Evolutionary conservation across 1,139 yeast genomes (phyloP).

Genomic region (Zygosaccharomyces sapae): DNA sequence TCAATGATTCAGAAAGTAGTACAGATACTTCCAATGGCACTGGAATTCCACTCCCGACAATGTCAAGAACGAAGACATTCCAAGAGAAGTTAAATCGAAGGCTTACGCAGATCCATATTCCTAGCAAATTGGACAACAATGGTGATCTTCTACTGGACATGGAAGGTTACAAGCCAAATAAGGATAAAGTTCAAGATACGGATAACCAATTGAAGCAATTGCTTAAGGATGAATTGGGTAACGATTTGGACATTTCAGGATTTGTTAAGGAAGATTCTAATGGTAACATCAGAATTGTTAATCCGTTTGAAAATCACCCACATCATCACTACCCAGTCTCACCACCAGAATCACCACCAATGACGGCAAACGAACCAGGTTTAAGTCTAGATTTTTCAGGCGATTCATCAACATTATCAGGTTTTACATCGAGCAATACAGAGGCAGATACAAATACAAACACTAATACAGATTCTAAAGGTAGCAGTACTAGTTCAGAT

Average conservation of each 20-base stretch:
- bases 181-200: constrained; percentile 63
- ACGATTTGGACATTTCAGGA: constrained; percentile 46
- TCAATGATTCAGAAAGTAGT: constrained; percentile 16
- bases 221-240: constrained; percentile 64
- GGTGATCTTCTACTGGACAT: constrained; percentile 91
- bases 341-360: constrained; percentile 28
- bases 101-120: constrained; percentile 69
- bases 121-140: constrained; percentile 80
- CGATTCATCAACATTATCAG: constrained; percentile 16
- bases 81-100: constrained; percentile 59
- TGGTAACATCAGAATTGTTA: constrained; percentile 66
- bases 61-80: constrained; percentile 29
- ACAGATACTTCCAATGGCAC: constrained; percentile 5
- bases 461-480: constrained; percentile 11
- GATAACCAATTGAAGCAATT: constrained; percentile 69
- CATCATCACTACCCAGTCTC: constrained; percentile 24
- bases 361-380: constrained; percentile 23
- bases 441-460: constrained; percentile 6
- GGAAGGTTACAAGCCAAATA: constrained; percentile 92
- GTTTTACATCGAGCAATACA: constrained; percentile 16
- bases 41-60: constrained; percentile 12
- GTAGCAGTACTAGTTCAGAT: constrained; percentile 5
- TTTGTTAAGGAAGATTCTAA: constrained; percentile 59
- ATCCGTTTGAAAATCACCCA: constrained; percentile 36
- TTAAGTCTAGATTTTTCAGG: constrained; percentile 13